phyloP scores from a whole-genome alignment of 1,284 basidiomycete species.

The Cystobasidium sp. region DNA sequence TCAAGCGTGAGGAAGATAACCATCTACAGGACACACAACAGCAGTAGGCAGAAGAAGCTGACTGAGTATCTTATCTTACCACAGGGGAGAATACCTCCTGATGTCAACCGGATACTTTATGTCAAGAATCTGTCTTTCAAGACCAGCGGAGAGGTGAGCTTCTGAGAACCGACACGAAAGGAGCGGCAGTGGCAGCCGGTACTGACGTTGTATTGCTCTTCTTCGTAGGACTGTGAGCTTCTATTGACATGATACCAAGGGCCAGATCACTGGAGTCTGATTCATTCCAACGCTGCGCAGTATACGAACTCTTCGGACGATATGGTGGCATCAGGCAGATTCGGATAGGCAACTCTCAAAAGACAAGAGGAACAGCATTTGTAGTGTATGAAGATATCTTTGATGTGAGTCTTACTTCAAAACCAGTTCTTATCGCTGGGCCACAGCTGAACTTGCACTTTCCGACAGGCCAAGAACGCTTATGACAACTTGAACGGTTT shows the following conservation, averaged over 20 bases:
- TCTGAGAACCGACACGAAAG: slow-evolving; percentile 3
- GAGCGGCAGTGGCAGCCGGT: neutral
- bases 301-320: slow-evolving; percentile 93
- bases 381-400: slow-evolving; percentile 64
- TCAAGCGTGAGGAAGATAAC: slow-evolving; percentile 17
- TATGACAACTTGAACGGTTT: slow-evolving; percentile 97
- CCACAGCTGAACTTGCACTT: neutral
- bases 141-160: slow-evolving; percentile 62
- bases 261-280: no score
- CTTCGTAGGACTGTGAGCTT: slow-evolving; percentile 19
- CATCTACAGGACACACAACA: neutral
- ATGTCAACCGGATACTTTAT: slow-evolving; percentile 52
- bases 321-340: slow-evolving; percentile 97
- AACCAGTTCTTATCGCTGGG: neutral
- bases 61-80: neutral
- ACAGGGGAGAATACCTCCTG: slow-evolving; percentile 24
- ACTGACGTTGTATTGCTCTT: neutral
- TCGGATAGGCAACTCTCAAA: slow-evolving; percentile 85
- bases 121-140: slow-evolving; percentile 83
- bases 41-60: neutral
- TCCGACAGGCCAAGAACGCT: slow-evolving; percentile 72
- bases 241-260: no score
- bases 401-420: slow-evolving; percentile 52
- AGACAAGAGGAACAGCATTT: slow-evolving; percentile 95
- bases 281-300: neutral